Evolutionary conservation across 208 protist species (phyloP), one percentile per base, ranked within the genome.

Genomic region (Phytomonas francai): DNA sequence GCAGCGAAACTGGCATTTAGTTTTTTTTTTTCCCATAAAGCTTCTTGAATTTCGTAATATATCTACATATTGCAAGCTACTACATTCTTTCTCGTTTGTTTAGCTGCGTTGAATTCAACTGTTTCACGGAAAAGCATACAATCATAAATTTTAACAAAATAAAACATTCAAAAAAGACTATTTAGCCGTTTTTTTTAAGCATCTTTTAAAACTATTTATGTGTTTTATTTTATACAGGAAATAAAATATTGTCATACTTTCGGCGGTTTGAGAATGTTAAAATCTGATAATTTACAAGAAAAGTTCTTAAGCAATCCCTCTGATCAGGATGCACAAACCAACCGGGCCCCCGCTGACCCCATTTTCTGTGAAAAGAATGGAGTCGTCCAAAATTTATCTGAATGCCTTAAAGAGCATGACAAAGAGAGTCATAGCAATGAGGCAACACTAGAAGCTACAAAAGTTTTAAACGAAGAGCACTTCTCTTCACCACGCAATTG

Each of bases 41-140:
- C 45, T 54, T 25, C 27, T 63, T 68, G 6, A 14, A 16, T 56
- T 42, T 9, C 51, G 32, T 19, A 28, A 54, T 61, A 34, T 45
- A 74, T 59, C 14, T 34, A 42, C 73, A 61, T 49, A 66, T 57
- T 71, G 49, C 28, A 29, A 59, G 54, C 51, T 73, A 9, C 42
- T 67, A 39, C 36, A 71, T 45, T 74, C 71, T 34, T 70, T 59
- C 19, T 73, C 65, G 11, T 65, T 59, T 57, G 33, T 49, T 59
- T 67, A 54, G 32, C 61, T 62, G 28, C 36, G 27, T 49, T 31
- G 31, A 16, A 59, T 63, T 63, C 19, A 57, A 30, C 34, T 33
- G 12, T 49, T 59, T 65, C 19, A 25, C 30, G 58, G 5, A 31
- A 29, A 27, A 30, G 36, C 1, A 54, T 19, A 54, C 19, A 54